phyloP scores from a whole-genome alignment of 352 stramenopile genomes.

The Sclerospora graminicola region DNA sequence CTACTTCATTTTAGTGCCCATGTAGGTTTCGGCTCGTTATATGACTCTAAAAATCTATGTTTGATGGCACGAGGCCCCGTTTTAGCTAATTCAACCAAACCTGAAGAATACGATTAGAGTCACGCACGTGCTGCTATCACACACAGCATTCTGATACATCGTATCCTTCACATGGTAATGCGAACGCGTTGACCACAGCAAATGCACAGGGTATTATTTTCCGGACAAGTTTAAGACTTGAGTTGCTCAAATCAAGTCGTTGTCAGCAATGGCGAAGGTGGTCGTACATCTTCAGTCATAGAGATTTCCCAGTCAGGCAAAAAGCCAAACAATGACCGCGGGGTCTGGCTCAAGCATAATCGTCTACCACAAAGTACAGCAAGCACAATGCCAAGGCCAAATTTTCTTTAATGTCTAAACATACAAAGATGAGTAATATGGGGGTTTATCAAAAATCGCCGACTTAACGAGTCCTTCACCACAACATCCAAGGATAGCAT shows the following conservation, averaged over 20 bases:
- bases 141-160: too few species aligned
- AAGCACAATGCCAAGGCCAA: background rate
- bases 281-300: background rate
- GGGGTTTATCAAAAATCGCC: constrained; percentile 21
- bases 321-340: background rate
- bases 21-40: constrained; percentile 28
- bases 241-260: background rate
- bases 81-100: background rate
- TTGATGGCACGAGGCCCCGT: constrained; percentile 7
- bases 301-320: background rate
- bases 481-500: constrained; percentile 12
- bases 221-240: background rate
- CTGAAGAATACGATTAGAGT: constrained; percentile 5
- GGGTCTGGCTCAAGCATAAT: constrained; percentile 6
- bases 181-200: background rate
- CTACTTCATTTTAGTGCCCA: background rate
- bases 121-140: background rate
- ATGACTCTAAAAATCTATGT: constrained; percentile 25
- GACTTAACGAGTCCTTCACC: constrained; percentile 6
- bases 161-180: too few species aligned
- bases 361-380: background rate
- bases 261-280: background rate
- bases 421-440: constrained; percentile 24
- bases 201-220: background rate
- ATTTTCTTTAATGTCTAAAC: constrained; percentile 14